Evolutionary conservation across 345 rosid genomes (phyloP), one percentile per base, ranked within the genome.

Genomic region (Boechera divaricarpa): DNA sequence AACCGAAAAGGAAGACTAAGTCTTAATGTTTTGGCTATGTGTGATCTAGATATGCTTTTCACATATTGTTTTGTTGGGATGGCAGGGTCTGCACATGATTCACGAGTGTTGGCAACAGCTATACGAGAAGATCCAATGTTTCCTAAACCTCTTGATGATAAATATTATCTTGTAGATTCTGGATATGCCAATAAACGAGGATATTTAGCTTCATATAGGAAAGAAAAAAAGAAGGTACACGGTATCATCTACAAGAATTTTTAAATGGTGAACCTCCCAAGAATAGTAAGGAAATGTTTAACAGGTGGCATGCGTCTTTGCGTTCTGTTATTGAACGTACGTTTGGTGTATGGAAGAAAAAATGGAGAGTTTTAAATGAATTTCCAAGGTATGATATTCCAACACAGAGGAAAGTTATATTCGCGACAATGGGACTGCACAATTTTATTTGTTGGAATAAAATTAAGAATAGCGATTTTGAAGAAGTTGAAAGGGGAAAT

Each of bases 181-280:
- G 53, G 52, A 0, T 64, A 64, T n/a, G 55, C 26, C 2, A 64
- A 64, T 47, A 63, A 4, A 45, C 26, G 41, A 1, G 39, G 69
- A 13, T 64, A 45, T 28, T 29, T 64, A 45, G 69, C 69, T 29
- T 42, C 56, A 65, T 65, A 65, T n/a, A 12, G 38, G 2, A 62
- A 41, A 6, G 21, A 63, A 24, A 6, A 12, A 41, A 6, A 6
- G 21, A 15, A 15, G 28, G 69, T 15, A 64, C 38, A 3, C 15
- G 39, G 15, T 64, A 64, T 64, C 69, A 63, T 41, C 35, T 63
- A 1, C 36, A 63, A 63, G 12, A 63, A 28, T 63, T 63, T 62
- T 6, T 41, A 3, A 12, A 63, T 63, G 9, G 53, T 42, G 67
- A 62, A 1, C 67, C 52, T 7, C 67, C 67, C 1, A 42, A 4